phyloP scores from a whole-genome alignment of 495 filamentous ascomycete species.

The Recurvomyces mirabilis region DNA sequence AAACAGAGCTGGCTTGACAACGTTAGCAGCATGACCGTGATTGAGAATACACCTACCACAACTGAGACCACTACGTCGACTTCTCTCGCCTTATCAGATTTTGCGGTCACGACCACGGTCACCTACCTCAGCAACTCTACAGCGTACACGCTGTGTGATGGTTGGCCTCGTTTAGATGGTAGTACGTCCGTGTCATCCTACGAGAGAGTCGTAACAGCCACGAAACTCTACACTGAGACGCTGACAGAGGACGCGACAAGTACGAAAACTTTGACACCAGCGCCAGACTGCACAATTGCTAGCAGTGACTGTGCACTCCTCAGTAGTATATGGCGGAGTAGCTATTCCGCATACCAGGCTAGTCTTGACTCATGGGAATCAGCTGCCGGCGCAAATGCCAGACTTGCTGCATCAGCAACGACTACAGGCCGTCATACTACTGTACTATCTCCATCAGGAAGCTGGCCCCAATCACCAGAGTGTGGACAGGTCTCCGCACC shows the following conservation, averaged over 20 bases:
- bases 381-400: not conserved
- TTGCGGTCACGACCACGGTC: too few species aligned
- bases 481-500: not conserved
- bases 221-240: not conserved
- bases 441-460: not conserved
- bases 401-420: not conserved
- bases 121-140: not conserved
- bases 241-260: not conserved
- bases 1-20: too few species aligned
- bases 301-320: not conserved
- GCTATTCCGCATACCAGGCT: not conserved
- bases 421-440: not conserved
- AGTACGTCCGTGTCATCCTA: not conserved
- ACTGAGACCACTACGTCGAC: too few species aligned
- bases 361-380: not conserved
- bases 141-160: conserved; percentile 8
- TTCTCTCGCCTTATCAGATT: too few species aligned
- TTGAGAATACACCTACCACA: too few species aligned
- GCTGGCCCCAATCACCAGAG: too few species aligned
- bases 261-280: not conserved
- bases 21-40: too few species aligned
- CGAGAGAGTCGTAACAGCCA: not conserved
- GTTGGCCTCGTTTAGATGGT: not conserved
- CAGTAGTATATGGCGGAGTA: not conserved
- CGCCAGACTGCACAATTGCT: conserved; percentile 1